Evolutionary conservation across 2,329 filamentous ascomycete genomes (phyloP), one percentile per base, ranked within the genome.

Genomic region (Alternaria angustiovoidea): DNA sequence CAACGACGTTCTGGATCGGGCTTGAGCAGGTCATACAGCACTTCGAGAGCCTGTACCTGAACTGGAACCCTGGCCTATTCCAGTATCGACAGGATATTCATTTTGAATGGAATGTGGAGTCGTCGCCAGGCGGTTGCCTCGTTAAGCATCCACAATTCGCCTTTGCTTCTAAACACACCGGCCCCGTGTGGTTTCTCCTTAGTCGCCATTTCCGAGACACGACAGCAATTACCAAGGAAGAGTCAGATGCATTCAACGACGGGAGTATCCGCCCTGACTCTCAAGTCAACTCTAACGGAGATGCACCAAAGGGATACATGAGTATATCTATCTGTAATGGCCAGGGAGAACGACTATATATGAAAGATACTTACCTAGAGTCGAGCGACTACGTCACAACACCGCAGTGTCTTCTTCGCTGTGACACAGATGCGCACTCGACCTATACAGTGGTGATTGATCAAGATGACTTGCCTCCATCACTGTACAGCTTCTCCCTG

Each of bases 1-100:
- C 90, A 0, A 93, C 93, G n/a, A 92, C 91, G 1, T 96, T 97
- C 74, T 98, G 95, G 94, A 96, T 98, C 80, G 88, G 90, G 24
- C 88, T 95, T 28, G 91, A 96, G 68, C 91, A 93, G 65, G 88
- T 97, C 4, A 86, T 92, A 36, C 93, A 97, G 71, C 89, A 97
- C 74, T 99, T 97, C 65, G 93, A 98, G 75, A 96, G 94, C 18
- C 87, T 99, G 67, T 99, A 98, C 77, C 84, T 99, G 55, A 99
- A 98, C 79, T 99, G 95, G 95, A 97, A 97, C 66, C 94, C 95
- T 0, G 85, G 86, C 0, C 82, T 97, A 0, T 99, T 99, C 79
- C 82, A 83, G 2, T 82, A 91, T 74, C 89, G 94, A 8, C 90
- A 97, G 76, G 94, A 99, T 70, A 88, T 94, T 57, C 95, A 99